Percentiles rank a stretch among this genome's conserved stretches.
Evolutionary conservation across 2,329 filamentous ascomycete genomes (phyloP).

Genomic region (Thermomyces lanuginosus): DNA sequence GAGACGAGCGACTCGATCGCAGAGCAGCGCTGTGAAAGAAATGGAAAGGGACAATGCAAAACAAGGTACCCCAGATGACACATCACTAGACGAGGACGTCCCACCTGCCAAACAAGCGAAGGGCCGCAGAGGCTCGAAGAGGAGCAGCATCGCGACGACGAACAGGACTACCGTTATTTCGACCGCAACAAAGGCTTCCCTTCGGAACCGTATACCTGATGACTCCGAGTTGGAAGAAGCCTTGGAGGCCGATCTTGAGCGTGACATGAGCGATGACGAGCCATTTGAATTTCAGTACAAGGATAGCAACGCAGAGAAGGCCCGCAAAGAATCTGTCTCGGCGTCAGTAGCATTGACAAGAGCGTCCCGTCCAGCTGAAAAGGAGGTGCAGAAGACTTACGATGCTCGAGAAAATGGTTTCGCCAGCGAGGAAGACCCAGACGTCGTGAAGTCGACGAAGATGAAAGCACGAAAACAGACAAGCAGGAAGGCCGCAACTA

Average conservation of each 20-base stretch:
- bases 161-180: conserved; percentile 36
- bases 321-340: conserved; percentile 5
- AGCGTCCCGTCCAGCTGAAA: background rate
- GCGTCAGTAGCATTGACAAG: conserved; percentile 1
- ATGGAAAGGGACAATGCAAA: conserved; percentile 16
- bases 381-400: conserved; percentile 1
- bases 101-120: conserved; percentile 29
- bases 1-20: conserved; percentile 40
- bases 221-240: conserved; percentile 52
- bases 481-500: conserved; percentile 7
- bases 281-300: conserved; percentile 7
- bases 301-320: conserved; percentile 5
- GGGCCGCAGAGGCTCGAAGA: conserved; percentile 24
- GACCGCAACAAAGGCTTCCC: conserved; percentile 31
- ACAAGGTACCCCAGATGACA: conserved; percentile 24
- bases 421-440: conserved; percentile 1
- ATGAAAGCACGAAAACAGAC: conserved; percentile 4
- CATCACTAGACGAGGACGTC: conserved; percentile 7
- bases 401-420: background rate
- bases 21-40: conserved; percentile 32
- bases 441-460: conserved; percentile 1
- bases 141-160: conserved; percentile 24
- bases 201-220: conserved; percentile 34
- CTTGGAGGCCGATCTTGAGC: conserved; percentile 48
- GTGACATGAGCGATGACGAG: conserved; percentile 37